Evolutionary conservation across 2,329 filamentous ascomycete genomes (phyloP).

Genomic region (Neonectria coccinea): DNA sequence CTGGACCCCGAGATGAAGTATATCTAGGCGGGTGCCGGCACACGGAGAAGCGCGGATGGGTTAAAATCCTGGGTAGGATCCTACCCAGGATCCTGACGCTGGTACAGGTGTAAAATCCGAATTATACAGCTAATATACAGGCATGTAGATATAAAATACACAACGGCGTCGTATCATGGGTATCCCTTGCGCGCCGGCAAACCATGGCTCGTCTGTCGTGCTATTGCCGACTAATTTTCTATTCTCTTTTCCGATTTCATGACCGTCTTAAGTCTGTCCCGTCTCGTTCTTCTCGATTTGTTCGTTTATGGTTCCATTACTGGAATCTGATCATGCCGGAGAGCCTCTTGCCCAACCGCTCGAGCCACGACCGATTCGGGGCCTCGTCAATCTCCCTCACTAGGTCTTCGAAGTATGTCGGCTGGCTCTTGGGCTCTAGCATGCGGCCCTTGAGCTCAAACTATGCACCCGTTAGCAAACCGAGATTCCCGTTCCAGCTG

Average conservation of each 20-base stretch:
- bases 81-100: slow-evolving; percentile 5
- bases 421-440: slow-evolving; percentile 70
- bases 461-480: slow-evolving; percentile 40
- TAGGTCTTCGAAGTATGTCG: slow-evolving; percentile 72
- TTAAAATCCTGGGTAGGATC: slow-evolving; percentile 14
- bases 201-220: slow-evolving; percentile 19
- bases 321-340: slow-evolving; percentile 70
- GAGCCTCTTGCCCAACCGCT: slow-evolving; percentile 64
- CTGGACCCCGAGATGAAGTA: slow-evolving; percentile 88
- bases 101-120: slow-evolving; percentile 29
- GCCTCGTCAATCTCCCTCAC: slow-evolving; percentile 72
- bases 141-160: slow-evolving; percentile 38
- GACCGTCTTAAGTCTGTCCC: not conserved
- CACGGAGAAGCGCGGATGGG: slow-evolving; percentile 21
- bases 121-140: slow-evolving; percentile 46
- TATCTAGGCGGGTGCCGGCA: slow-evolving; percentile 62
- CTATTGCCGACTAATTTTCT: not conserved
- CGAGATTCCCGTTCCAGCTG: not conserved
- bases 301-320: slow-evolving; percentile 47
- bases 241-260: not conserved
- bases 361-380: slow-evolving; percentile 66
- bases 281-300: not conserved
- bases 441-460: slow-evolving; percentile 60
- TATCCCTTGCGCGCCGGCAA: slow-evolving; percentile 35
- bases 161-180: slow-evolving; percentile 34